These are phyloP conservation scores for Lophiotrema nucula DNA, from an alignment of 495 filamentous ascomycete species.

Conservation along the genomic window DNA sequence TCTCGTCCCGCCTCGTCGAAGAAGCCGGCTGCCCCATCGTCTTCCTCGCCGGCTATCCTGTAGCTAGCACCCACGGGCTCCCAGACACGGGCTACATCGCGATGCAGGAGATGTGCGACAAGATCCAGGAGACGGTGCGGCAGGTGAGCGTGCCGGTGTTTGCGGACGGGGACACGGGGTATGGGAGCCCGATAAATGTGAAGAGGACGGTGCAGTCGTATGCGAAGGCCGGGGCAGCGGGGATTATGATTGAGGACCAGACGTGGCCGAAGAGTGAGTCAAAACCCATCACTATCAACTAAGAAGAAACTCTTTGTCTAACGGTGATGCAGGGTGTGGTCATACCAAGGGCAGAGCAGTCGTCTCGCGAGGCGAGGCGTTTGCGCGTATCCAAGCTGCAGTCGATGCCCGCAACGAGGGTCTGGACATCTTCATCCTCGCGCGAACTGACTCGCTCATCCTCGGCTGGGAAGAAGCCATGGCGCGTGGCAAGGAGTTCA, in stretches of 20 bases:
- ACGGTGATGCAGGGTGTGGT: constrained; percentile 49
- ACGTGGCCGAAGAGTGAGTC: background rate
- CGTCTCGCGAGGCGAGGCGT: constrained; percentile 47
- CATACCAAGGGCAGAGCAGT: constrained; percentile 49
- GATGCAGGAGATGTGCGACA: constrained; percentile 47
- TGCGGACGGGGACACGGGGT: constrained; percentile 39
- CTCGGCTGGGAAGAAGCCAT: constrained; percentile 31
- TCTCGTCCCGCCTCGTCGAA: constrained; percentile 45
- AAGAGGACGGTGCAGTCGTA: constrained; percentile 45
- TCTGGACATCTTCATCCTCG: constrained; percentile 46
- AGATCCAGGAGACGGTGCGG: constrained; percentile 43
- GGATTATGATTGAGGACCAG: background rate
- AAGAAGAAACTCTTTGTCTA: too few species aligned
- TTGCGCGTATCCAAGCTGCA: constrained; percentile 45
- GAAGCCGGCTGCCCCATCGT: constrained; percentile 47
- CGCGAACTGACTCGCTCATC: constrained; percentile 44
- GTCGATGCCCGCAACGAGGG: constrained; percentile 47
- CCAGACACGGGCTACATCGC: constrained; percentile 50
- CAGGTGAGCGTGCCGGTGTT: constrained; percentile 44
- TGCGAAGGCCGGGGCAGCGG: constrained; percentile 20
- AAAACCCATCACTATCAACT: too few species aligned
- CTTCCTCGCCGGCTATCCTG: constrained; percentile 43
- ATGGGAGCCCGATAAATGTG: constrained; percentile 25
- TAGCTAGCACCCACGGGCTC: constrained; percentile 41
- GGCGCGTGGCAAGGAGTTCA: constrained; percentile 42